Evolutionary conservation across 306 rosid species (phyloP), one percentile per base, ranked within the genome.

Genomic region (Rosa chinensis): DNA sequence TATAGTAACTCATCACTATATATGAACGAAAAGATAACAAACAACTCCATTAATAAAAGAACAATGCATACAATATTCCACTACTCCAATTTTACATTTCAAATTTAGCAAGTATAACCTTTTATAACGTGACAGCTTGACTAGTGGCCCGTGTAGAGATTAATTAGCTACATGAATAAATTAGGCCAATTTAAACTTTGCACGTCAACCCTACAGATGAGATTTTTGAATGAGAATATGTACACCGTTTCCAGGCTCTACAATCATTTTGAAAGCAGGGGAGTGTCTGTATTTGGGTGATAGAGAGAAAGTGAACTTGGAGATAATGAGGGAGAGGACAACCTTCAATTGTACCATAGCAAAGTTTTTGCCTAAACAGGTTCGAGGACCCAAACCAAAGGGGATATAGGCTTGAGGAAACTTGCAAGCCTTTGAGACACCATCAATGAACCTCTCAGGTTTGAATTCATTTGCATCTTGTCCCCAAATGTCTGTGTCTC

Each of bases 401-500:
- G 99, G 99, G 67, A 88, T 76, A 63, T 91, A 95, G 0, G 91
- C 87, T 11, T 89, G 96, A 12, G 97, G 91, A 73, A 66, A 82
- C 80, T 87, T 95, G 88, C 95, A 90, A 28, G 97, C 94, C 32
- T 85, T 88, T 1, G 93, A 84, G 43, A 95, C 86, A 8, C 99
- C 99, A 17, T 90, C 90, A 13, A 73, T 82, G 80, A 95, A 95
- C 78, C 99, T 86, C 73, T 91, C 97, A 50, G 99, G 99, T 59
- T 83, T 91, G 79, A 95, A 95, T 75, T 91, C 91, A 64, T 89
- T 88, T 0, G 90, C 92, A 72, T 95, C 94, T 6, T 80, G 84
- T 74, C 99, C 99, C 99, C 99, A 95, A 4, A 83, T 89, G 12
- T 91, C 89, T 49, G 92, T 78, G 21, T 93, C 99, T 76, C 98